Evolutionary conservation across 108 stramenopile genomes (phyloP).

Genomic region (Bacterosira constricta): DNA sequence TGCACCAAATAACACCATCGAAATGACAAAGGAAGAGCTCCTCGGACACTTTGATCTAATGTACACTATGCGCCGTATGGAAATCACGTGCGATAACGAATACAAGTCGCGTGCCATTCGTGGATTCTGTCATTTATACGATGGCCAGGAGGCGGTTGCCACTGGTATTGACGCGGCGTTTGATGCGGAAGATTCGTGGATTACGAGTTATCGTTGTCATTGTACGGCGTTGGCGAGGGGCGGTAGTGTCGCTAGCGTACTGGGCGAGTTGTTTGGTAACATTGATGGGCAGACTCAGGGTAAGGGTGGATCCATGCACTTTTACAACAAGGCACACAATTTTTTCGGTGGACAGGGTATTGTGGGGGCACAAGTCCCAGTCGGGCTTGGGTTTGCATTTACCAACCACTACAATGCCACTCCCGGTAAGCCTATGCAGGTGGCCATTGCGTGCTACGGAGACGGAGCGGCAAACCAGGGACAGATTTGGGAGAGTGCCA

Average conservation of each 20-base stretch:
- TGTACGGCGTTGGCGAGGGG: constrained; percentile 94
- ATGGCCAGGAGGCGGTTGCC: constrained; percentile 99
- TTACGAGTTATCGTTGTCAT: constrained; percentile 98
- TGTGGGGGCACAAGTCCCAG: constrained; percentile 99
- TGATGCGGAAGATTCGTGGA: constrained; percentile 90
- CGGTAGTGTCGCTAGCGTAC: constrained; percentile 80
- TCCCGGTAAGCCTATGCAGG: constrained; percentile 91
- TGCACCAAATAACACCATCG: constrained; percentile 63
- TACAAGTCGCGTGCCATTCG: constrained; percentile 98
- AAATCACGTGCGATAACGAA: constrained; percentile 99
- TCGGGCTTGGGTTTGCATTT: constrained; percentile 97
- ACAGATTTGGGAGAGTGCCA: constrained; percentile 99
- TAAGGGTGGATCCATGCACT: constrained; percentile 99
- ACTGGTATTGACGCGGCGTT: constrained; percentile 93
- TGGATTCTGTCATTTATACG: constrained; percentile 99
- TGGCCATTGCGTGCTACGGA: constrained; percentile 98
- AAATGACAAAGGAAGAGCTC: constrained; percentile 93
- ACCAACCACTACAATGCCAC: constrained; percentile 97
- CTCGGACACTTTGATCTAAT: constrained; percentile 92
- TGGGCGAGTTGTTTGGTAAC: constrained; percentile 94
- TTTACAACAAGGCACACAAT: constrained; percentile 98
- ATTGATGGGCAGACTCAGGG: constrained; percentile 81
- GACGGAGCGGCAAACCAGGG: constrained; percentile 99
- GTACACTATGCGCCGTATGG: constrained; percentile 99
- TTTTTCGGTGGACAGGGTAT: constrained; percentile 99